phyloP scores from a whole-genome alignment of 2,329 filamentous ascomycete genomes.

The Aureobasidium sp. region DNA sequence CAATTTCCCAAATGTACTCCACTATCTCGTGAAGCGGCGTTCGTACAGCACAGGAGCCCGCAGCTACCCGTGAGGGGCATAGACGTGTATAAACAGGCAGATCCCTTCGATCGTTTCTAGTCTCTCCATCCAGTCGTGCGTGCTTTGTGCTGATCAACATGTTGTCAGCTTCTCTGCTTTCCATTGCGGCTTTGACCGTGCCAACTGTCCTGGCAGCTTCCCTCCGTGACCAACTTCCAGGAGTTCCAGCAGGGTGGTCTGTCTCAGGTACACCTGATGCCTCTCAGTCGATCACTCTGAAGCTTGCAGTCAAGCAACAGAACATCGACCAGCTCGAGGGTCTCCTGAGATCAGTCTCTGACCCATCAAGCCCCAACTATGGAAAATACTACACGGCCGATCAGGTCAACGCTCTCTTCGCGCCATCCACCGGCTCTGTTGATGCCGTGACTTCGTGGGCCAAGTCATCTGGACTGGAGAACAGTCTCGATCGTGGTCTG shows the following conservation, averaged over 20 bases:
- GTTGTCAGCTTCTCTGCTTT: constrained; percentile 8
- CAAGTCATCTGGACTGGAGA: constrained; percentile 40
- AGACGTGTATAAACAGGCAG: neutral
- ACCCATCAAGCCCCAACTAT: constrained; percentile 52
- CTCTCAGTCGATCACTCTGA: neutral
- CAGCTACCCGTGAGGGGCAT: neutral
- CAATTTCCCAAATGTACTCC: neutral
- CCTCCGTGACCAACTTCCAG: constrained; percentile 3
- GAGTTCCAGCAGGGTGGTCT: constrained; percentile 9
- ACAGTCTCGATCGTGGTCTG: constrained; percentile 48
- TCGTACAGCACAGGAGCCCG: neutral
- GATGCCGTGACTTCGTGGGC: constrained; percentile 52
- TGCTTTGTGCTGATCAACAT: neutral
- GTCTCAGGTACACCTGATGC: constrained; percentile 5
- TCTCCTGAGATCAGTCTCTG: constrained; percentile 41
- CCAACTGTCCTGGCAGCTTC: constrained; percentile 2
- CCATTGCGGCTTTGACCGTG: constrained; percentile 6
- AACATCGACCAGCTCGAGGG: constrained; percentile 10
- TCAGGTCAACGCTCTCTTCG: constrained; percentile 49
- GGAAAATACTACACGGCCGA: constrained; percentile 57
- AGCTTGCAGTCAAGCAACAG: constrained; percentile 10
- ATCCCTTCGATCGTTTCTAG: neutral
- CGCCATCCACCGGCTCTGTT: constrained; percentile 44
- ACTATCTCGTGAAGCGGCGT: neutral
- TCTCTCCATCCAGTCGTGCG: neutral